Base-by-base conservation (phyloP, 257 asterid genomes). In the Plectranthus barbatus region DNA sequence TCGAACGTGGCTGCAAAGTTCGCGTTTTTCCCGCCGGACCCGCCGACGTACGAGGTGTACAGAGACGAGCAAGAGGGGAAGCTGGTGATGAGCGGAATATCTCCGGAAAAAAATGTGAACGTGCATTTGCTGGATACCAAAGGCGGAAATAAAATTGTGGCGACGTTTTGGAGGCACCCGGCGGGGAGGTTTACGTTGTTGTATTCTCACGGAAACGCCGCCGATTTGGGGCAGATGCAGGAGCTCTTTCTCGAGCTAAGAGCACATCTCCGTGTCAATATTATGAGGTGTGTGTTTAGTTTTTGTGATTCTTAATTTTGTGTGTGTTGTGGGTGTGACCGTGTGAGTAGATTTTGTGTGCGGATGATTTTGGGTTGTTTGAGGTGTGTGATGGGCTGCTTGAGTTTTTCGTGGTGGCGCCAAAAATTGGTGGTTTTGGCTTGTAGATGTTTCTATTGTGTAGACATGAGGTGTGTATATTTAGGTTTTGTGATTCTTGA, bases 141-240 rank as follows among this genome's bases (percentile, higher is more conserved):
- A 67, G 88, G 74, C 19, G 95, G 96, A 8, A 90, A 85, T 56
- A 85, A 84, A 69, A 62, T 93, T 69, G 99, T 83, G 50, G 99
- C 97, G 24, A 85, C 94, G 3, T 90, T 90, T 42, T 93, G 99
- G 99, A 93, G 80, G 59, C 99, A 93, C 45, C 95, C 95, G 15
- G 58, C 78, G 46, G 95, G 83, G 41, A 81, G 90, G 79, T 87
- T 93, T 34, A 93, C 99, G 52, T 37, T 93, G 17, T 29, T 93
- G 77, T 93, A 93, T 65, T 93, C 99, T 54, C 99, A 93, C 74
- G 99, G 96, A n/a, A 93, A 93, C 77, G 99, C 97, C 57, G 99
- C 96, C 67, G 99, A 93, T 84, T 85, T 93, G 84, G 99, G 97
- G n/a, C 97, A 93, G 79, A 93, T 93, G 99, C 77, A 67, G 49